Conservation (phyloP, 352 stramenopile genomes). For the Phytophthora quininea region DNA sequence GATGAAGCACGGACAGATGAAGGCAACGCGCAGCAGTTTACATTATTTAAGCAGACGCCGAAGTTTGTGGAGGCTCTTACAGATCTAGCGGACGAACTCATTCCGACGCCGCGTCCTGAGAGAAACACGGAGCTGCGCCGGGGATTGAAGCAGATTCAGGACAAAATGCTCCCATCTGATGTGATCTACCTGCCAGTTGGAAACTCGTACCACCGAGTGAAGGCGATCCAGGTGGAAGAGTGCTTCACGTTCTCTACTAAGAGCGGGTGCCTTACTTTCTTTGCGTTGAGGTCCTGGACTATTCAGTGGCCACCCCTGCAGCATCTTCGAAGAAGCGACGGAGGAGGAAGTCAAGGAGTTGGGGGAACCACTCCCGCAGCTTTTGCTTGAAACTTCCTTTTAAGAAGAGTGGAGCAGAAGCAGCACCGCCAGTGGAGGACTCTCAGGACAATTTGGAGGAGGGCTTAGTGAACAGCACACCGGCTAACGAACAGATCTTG, state of each 20-base stretch:
- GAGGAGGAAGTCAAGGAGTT: constrained; percentile 30
- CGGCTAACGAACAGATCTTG: neutral
- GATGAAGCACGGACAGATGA: constrained; percentile 66
- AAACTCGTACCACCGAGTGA: constrained; percentile 78
- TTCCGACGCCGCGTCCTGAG: constrained; percentile 46
- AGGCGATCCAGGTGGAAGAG: constrained; percentile 72
- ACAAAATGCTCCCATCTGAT: constrained; percentile 65
- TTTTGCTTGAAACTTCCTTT: constrained; percentile 65
- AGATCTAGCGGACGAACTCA: constrained; percentile 68
- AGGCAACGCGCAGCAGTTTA: constrained; percentile 65
- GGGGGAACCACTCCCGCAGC: constrained; percentile 35
- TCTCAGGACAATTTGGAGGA: constrained; percentile 31
- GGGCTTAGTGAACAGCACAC: constrained; percentile 1
- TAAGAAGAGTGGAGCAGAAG: constrained; percentile 39
- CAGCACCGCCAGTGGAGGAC: constrained; percentile 16
- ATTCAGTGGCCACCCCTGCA: constrained; percentile 35
- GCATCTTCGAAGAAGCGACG: constrained; percentile 29
- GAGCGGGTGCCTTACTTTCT: constrained; percentile 86
- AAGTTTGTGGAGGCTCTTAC: constrained; percentile 75
- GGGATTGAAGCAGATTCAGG: constrained; percentile 53
- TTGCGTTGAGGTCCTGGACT: constrained; percentile 84
- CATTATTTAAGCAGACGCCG: constrained; percentile 72
- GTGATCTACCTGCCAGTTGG: constrained; percentile 84
- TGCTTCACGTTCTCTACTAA: constrained; percentile 88
- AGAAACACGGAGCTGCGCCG: constrained; percentile 58